Base-by-base conservation (phyloP, 352 stramenopile genomes). In the Pilasporangium apinafurcum region DNA sequence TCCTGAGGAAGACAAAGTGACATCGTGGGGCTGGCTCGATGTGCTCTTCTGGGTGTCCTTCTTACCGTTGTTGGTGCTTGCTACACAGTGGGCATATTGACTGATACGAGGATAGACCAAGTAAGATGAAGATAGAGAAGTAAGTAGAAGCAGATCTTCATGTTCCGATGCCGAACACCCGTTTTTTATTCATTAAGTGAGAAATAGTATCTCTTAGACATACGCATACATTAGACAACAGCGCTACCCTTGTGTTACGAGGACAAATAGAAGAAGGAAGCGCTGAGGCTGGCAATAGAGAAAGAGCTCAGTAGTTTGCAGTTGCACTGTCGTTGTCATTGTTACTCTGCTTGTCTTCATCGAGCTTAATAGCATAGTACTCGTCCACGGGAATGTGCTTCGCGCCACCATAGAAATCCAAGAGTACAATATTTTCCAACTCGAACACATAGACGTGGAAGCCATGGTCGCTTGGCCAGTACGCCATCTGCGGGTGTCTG, bases 11-110 rank as follows among this genome's bases (percentile, higher is more conserved):
- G 32, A 42, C 27, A 39, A 59, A 20, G 62, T 81, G 12, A 65
- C 68, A 3, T 51, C 51, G 17, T 86, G 74, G 80, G 56, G 55
- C 10, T 72, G 65, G 52, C 62, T 93, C 0, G 82, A 95, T 53
- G 66, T 92, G 43, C 75, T 92, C 22, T 95, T 95, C 56, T 91
- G 83, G 71, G 42, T 79, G 10, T 91, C 79, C 0, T 95, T 95
- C 53, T 60, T 66, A 18, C 83, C 83, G n/a, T 55, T 95, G 36
- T 37, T 83, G 20, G 62, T 84, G 35, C 65, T 95, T 12, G 65
- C 78, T 13, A 82, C 79, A 14, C 83, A 95, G 58, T 95, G 83
- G 83, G 83, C 80, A 17, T 93, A 51, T 28, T 51, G 22, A 47
- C 21, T 26, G 18, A 37, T n/a, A n/a, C n/a, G n/a, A n/a, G n/a